Percentiles rank a stretch among this genome's conserved stretches.
phyloP scores from a whole-genome alignment of 73 alveolate genomes.

The Paramecium biaurelia region DNA sequence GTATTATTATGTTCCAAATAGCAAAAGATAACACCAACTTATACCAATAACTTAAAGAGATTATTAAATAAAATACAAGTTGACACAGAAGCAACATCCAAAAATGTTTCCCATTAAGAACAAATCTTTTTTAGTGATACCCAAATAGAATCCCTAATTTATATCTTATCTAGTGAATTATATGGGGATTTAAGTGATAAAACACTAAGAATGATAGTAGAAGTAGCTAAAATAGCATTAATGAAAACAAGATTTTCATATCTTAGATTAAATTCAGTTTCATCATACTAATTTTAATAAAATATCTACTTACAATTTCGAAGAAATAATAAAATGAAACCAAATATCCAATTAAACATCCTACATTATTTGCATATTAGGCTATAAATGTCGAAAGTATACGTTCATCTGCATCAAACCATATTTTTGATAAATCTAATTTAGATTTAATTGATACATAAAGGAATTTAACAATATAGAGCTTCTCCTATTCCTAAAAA shows the following conservation, averaged over 20 bases:
- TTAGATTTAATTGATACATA: neutral
- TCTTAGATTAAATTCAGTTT: neutral
- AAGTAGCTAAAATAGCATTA: neutral
- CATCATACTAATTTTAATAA: neutral
- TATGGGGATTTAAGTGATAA: neutral
- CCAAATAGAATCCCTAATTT: neutral
- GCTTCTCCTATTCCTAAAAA: slow-evolving; percentile 10
- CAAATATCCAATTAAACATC: neutral
- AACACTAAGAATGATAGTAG: neutral
- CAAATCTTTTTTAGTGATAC: neutral
- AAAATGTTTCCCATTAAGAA: neutral
- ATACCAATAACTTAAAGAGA: neutral
- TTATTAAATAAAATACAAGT: neutral
- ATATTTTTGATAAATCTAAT: neutral
- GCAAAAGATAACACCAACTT: neutral
- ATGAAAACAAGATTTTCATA: neutral
- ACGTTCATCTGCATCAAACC: neutral
- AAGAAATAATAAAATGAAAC: neutral
- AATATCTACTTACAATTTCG: neutral
- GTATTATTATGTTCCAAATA: neutral
- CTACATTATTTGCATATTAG: slow-evolving; percentile 7
- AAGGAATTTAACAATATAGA: neutral
- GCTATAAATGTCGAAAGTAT: neutral
- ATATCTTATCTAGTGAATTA: neutral
- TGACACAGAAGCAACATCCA: neutral